Base-by-base conservation (phyloP, 169 alveolate genomes). In the Cryptosporidium andersoni region DNA sequence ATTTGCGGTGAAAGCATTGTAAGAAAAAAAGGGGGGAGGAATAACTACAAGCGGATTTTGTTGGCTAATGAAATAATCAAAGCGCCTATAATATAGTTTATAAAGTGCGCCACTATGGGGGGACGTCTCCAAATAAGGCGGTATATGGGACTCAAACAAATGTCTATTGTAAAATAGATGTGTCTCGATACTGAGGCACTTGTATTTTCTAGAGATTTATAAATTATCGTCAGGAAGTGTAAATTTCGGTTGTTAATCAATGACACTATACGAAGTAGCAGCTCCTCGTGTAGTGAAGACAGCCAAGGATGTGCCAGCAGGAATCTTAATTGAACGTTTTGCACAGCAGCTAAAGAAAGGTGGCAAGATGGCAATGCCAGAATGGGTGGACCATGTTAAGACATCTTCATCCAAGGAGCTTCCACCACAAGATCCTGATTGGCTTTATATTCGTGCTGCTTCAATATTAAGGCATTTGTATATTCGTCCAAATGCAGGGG, bases 371-470 rank as follows among this genome's bases (percentile, higher is more conserved):
- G 95, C 93, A 80, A 91, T 95, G 80, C 99, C 99, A 45, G 96
- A 96, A 88, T 96, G 99, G 99, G 94, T 94, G 58, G 94, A 93
- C 58, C 95, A 94, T 88, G 98, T 94, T 8, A 97, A 97, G 90
- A 97, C 99, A 1, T 97, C 97, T 51, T 91, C 93, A 67, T 96
- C 97, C 39, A 95, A 94, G 90, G 97, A 95, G 82, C 91, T 97
- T 47, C 97, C 99, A 34, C 99, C 99, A 6, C 92, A 92, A 64
- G 95, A 97, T 90, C 95, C 95, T 36, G 98, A 97, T 89, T 97
- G 99, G 99, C 93, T 96, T 80, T 97, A 93, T 94, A 85, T 95
- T 14, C 94, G 98, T 89, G 98, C 98, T 47, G 99, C 99, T 6
- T 97, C 99, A 53, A 92, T 97, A 48, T 94, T 97, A 80, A 94